Percentiles rank a stretch among this genome's conserved stretches.
These are phyloP conservation scores for Trichosporon sp. DNA, from an alignment of 1,284 basidiomycete genomes.

Conservation along the genomic window DNA sequence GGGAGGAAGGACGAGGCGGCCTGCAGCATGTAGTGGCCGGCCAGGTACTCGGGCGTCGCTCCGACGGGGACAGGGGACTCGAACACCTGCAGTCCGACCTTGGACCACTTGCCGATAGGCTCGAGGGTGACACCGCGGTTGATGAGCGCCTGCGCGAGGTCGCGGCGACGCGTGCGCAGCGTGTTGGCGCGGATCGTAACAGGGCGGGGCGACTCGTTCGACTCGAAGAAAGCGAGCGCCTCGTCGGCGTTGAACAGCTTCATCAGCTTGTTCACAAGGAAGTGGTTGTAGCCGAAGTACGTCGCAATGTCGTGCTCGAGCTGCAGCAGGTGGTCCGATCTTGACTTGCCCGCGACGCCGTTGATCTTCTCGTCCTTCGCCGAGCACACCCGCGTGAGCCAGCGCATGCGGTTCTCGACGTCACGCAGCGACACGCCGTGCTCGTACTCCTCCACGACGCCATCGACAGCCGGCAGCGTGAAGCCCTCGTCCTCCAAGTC, in stretches of 20 bases:
- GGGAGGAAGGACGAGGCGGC: slow-evolving; percentile 99
- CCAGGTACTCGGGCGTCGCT: slow-evolving; percentile 97
- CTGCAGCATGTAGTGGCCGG: slow-evolving; percentile 99
- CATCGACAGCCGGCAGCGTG: slow-evolving; percentile 72
- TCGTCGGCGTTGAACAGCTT: slow-evolving; percentile 89
- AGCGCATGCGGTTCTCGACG: slow-evolving; percentile 82
- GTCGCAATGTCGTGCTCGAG: slow-evolving; percentile 80
- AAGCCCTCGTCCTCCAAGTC: slow-evolving; percentile 65
- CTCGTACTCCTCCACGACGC: slow-evolving; percentile 74
- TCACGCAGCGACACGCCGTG: slow-evolving; percentile 65
- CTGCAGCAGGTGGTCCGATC: slow-evolving; percentile 86
- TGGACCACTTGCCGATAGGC: slow-evolving; percentile 98
- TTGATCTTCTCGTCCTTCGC: slow-evolving; percentile 63
- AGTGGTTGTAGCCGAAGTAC: slow-evolving; percentile 98
- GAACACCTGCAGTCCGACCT: slow-evolving; percentile 96
- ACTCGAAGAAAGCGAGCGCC: slow-evolving; percentile 98
- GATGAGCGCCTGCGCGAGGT: slow-evolving; percentile 89
- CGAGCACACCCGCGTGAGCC: slow-evolving; percentile 71
- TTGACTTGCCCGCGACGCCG: slow-evolving; percentile 61
- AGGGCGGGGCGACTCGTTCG: slow-evolving; percentile 92
- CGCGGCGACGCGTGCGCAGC: slow-evolving; percentile 83
- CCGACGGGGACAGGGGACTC: slow-evolving; percentile 93
- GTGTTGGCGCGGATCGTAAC: slow-evolving; percentile 99
- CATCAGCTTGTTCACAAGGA: slow-evolving; percentile 90
- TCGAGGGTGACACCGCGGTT: slow-evolving; percentile 96